Conservation (phyloP, 306 rosid species). For the Parietaria judaica region DNA sequence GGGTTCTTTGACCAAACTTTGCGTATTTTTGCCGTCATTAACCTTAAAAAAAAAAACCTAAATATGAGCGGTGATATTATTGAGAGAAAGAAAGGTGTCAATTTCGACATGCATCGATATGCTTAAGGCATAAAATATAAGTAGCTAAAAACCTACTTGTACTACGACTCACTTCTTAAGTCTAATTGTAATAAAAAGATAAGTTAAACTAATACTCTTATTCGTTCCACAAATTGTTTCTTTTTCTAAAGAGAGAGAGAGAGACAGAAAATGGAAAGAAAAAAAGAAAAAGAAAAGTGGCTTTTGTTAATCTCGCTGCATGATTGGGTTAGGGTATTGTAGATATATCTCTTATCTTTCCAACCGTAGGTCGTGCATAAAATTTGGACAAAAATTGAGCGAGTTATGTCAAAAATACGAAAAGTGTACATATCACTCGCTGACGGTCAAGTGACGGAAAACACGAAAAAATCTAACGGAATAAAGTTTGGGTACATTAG, state of each 20-base stretch:
- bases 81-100: slow-evolving; percentile 20
- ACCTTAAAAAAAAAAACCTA: slow-evolving; percentile 14
- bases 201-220: neutral
- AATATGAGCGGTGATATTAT: slow-evolving; percentile 26
- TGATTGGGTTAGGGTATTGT: slow-evolving; percentile 10
- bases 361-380: too few species aligned
- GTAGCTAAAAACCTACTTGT: neutral
- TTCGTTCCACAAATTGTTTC: neutral
- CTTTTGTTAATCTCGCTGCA: slow-evolving; percentile 8
- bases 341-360: too few species aligned
- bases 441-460: too few species aligned
- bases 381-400: too few species aligned
- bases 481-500: too few species aligned
- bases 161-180: neutral
- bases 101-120: slow-evolving; percentile 24
- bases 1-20: too few species aligned
- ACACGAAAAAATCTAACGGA: too few species aligned
- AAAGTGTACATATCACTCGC: too few species aligned
- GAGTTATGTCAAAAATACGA: too few species aligned
- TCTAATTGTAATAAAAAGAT: neutral
- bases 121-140: neutral
- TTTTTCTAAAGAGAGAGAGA: neutral
- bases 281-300: neutral
- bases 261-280: neutral
- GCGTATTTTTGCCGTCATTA: too few species aligned